phyloP scores from a whole-genome alignment of 2,329 filamentous ascomycete genomes.

The Ceratocystis cacaofunesta region DNA sequence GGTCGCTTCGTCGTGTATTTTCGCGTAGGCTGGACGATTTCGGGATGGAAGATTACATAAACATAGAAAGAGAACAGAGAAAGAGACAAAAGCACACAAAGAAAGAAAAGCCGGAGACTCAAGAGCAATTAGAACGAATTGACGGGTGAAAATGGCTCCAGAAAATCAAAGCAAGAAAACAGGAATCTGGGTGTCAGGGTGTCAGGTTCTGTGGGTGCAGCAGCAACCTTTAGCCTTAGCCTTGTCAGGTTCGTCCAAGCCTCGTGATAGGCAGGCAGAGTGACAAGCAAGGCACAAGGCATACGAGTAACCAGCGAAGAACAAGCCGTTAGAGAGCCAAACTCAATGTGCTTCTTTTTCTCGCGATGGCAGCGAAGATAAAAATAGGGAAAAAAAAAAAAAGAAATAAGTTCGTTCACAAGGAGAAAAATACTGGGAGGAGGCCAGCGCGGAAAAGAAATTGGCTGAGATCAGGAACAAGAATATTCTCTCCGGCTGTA shows the following conservation, averaged over 20 bases:
- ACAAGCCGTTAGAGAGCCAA: background rate
- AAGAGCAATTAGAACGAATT: background rate
- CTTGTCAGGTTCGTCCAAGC: slow-evolving; percentile 1
- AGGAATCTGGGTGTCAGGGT: background rate
- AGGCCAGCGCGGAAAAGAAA: background rate
- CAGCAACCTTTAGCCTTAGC: background rate
- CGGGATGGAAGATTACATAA: background rate
- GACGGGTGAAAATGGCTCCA: background rate
- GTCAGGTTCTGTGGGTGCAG: slow-evolving; percentile 3
- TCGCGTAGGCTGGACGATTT: background rate
- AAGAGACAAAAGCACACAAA: background rate
- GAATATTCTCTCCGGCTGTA: slow-evolving; percentile 2
- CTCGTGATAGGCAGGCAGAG: slow-evolving; percentile 1
- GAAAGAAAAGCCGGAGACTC: background rate
- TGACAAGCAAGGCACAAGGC: background rate
- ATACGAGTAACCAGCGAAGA: background rate
- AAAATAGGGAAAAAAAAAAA: background rate
- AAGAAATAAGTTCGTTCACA: background rate
- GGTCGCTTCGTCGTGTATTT: background rate
- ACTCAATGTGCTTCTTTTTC: background rate
- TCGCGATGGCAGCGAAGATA: background rate
- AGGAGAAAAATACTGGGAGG: background rate
- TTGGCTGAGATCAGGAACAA: background rate
- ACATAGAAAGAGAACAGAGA: background rate
- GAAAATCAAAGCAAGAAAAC: background rate